Conservation (phyloP, 2,329 filamentous ascomycete genomes). For the Microdochium trichocladiopsis region DNA sequence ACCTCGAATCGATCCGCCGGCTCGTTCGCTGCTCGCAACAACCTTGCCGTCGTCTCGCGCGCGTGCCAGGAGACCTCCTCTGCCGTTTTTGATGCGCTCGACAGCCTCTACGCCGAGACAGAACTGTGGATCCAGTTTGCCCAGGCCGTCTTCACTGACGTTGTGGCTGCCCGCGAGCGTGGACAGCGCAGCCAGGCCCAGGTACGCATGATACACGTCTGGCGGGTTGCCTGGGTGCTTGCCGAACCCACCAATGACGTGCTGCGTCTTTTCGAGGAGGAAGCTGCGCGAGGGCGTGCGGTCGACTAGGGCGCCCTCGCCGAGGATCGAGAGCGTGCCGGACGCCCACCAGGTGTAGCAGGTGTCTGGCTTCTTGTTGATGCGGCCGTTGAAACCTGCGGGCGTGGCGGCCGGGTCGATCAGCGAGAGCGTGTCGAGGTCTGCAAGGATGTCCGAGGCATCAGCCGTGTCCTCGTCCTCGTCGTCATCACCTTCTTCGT, state of each 20-base stretch:
- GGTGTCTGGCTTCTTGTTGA: constrained; percentile 88
- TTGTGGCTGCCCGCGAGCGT: constrained; percentile 41
- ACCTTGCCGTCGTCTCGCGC: background rate
- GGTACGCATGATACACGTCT: constrained; percentile 82
- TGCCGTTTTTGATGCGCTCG: constrained; percentile 38
- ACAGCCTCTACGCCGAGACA: constrained; percentile 63
- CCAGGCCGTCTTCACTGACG: constrained; percentile 55
- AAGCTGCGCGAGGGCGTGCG: constrained; percentile 61
- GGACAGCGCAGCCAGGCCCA: constrained; percentile 75
- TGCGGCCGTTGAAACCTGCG: constrained; percentile 81
- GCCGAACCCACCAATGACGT: constrained; percentile 76
- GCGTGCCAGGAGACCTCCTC: constrained; percentile 13
- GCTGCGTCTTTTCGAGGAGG: constrained; percentile 79
- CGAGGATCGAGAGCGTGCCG: constrained; percentile 46
- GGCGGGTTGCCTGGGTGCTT: constrained; percentile 63
- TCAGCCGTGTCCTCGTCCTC: constrained; percentile 26
- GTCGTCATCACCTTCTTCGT: constrained; percentile 35
- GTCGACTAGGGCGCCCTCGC: constrained; percentile 54
- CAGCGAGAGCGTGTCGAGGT: constrained; percentile 25
- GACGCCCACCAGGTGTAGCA: constrained; percentile 94
- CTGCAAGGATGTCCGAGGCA: constrained; percentile 12
- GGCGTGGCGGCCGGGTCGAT: constrained; percentile 27
- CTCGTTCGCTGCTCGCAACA: background rate
- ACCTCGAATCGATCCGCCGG: background rate
- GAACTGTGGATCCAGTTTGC: constrained; percentile 64